These are phyloP conservation scores for Rhizopus stolonifer DNA, from an alignment of 371 early-diverging fungal genomes.

Conservation along the genomic window DNA sequence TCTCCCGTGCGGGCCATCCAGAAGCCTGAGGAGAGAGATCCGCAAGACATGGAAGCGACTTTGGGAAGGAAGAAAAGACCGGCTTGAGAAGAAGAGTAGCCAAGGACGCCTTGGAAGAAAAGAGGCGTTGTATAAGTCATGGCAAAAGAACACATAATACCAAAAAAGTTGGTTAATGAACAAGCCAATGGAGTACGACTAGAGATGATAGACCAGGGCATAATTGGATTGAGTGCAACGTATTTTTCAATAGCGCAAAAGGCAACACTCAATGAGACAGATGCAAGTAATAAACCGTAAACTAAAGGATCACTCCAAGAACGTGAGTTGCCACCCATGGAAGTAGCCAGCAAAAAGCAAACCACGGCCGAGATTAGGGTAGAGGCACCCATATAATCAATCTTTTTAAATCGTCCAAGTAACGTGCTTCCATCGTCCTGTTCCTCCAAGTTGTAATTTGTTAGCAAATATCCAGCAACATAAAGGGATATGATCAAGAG, in stretches of 20 bases:
- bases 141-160: slow-evolving; percentile 34
- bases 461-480: slow-evolving; percentile 36
- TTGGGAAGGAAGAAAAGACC: slow-evolving; percentile 35
- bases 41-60: slow-evolving; percentile 24
- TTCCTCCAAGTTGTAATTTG: slow-evolving; percentile 42
- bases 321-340: slow-evolving; percentile 66
- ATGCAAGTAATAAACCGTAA: slow-evolving; percentile 54
- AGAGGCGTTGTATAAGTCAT: slow-evolving; percentile 38
- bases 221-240: slow-evolving; percentile 75
- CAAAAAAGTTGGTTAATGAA: slow-evolving; percentile 36
- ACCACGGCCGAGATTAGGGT: slow-evolving; percentile 53
- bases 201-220: slow-evolving; percentile 59
- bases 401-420: slow-evolving; percentile 51
- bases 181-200: slow-evolving; percentile 41
- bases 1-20: slow-evolving; percentile 35
- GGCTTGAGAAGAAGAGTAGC: slow-evolving; percentile 25
- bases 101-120: slow-evolving; percentile 37
- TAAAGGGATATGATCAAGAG: slow-evolving; percentile 57
- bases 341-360: slow-evolving; percentile 57
- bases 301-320: slow-evolving; percentile 61
- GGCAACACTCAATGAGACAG: slow-evolving; percentile 36
- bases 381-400: slow-evolving; percentile 66
- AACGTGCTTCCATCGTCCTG: slow-evolving; percentile 38
- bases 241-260: slow-evolving; percentile 67
- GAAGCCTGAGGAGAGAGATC: slow-evolving; percentile 31